Percentiles rank a stretch among this genome's conserved stretches.
These are phyloP conservation scores for Geoglossum glabrum DNA, from an alignment of 495 filamentous ascomycete genomes.

Conservation along the genomic window DNA sequence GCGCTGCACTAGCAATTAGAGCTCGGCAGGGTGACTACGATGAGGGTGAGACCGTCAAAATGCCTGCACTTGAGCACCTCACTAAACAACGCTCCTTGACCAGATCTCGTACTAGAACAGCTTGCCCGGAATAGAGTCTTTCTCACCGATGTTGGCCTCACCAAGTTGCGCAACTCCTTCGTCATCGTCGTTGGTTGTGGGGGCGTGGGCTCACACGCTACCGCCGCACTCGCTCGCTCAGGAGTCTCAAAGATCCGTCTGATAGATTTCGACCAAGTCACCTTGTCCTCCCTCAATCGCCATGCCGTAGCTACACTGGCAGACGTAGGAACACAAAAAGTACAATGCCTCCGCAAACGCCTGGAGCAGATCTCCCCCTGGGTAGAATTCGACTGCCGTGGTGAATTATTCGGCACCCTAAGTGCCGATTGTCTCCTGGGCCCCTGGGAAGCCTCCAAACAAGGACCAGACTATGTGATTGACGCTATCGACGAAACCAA, in stretches of 20 bases:
- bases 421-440: conserved; percentile 44
- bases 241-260: conserved; percentile 73
- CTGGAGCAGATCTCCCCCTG: conserved; percentile 77
- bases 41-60: conserved; percentile 33
- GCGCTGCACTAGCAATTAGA: conserved; percentile 52
- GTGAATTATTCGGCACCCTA: conserved; percentile 58
- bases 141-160: conserved; percentile 60
- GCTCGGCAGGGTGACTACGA: conserved; percentile 82
- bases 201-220: conserved; percentile 84
- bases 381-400: conserved; percentile 71
- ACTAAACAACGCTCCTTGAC: conserved; percentile 5
- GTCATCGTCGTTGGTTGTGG: conserved; percentile 83
- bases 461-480: conserved; percentile 65
- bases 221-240: conserved; percentile 68
- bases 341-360: conserved; percentile 55
- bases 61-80: background rate
- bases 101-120: conserved; percentile 85
- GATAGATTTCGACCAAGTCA: conserved; percentile 96
- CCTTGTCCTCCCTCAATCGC: conserved; percentile 76
- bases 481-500: conserved; percentile 98
- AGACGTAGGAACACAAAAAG: conserved; percentile 91
- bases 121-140: conserved; percentile 89
- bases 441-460: conserved; percentile 29
- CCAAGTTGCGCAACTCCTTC: conserved; percentile 58
- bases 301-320: conserved; percentile 86